These are phyloP conservation scores for Mortierella hygrophila DNA, from an alignment of 192 early-diverging fungal genomes.

Conservation along the genomic window DNA sequence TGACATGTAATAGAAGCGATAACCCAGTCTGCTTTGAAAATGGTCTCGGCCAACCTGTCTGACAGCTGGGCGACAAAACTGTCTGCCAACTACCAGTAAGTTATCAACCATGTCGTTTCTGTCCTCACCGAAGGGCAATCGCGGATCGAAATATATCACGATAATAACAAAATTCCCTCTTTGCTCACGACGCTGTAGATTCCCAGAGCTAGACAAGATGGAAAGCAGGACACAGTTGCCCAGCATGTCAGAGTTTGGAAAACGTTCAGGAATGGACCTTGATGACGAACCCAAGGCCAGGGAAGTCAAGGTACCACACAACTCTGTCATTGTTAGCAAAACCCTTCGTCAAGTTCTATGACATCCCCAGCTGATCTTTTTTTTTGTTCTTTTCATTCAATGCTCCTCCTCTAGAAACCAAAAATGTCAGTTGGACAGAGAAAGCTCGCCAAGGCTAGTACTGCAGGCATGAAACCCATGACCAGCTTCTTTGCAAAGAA, in stretches of 20 bases:
- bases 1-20: slow-evolving; percentile 33
- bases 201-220: slow-evolving; percentile 44
- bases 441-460: slow-evolving; percentile 61
- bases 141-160: background rate
- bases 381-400: background rate
- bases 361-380: background rate
- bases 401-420: slow-evolving; percentile 42
- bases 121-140: background rate
- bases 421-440: slow-evolving; percentile 60
- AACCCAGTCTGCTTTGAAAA: slow-evolving; percentile 25
- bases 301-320: slow-evolving; percentile 33
- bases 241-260: slow-evolving; percentile 33
- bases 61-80: slow-evolving; percentile 42
- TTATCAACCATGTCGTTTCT: background rate
- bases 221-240: slow-evolving; percentile 48
- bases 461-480: slow-evolving; percentile 62
- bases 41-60: slow-evolving; percentile 48
- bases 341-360: background rate
- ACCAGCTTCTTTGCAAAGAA: slow-evolving; percentile 63
- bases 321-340: background rate
- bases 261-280: slow-evolving; percentile 43
- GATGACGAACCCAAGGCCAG: slow-evolving; percentile 43
- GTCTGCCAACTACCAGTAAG: slow-evolving; percentile 48
- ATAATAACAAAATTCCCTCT: background rate
- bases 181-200: background rate